Percentiles rank a stretch among this genome's conserved stretches.
Conservation (phyloP, 495 filamentous ascomycete species). For the Neurospora africana region DNA sequence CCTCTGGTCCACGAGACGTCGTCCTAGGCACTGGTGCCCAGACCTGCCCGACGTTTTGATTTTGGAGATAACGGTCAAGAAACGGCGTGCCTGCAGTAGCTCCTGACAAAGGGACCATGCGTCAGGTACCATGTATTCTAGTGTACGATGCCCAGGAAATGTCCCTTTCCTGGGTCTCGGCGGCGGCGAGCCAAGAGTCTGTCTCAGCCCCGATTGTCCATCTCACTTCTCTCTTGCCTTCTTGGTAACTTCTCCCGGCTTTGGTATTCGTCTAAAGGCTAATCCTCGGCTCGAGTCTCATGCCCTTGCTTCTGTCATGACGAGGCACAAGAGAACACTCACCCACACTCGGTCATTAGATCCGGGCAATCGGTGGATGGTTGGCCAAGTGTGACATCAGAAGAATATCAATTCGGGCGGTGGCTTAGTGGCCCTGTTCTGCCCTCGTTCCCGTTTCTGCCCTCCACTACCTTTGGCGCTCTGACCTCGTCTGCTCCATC, state of each 20-base stretch:
- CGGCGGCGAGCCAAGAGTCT: not conserved
- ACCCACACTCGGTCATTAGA: not conserved
- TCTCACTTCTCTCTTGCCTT: not conserved
- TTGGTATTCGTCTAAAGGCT: not conserved
- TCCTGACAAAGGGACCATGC: not conserved
- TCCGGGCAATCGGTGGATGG: not conserved
- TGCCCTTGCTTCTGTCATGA: not conserved
- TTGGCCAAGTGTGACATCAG: not conserved
- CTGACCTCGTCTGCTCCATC: too few relatives aligned
- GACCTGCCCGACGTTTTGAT: not conserved
- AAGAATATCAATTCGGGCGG: not conserved
- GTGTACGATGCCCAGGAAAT: not conserved
- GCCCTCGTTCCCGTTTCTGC: not conserved
- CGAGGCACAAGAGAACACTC: not conserved
- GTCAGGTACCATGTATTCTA: too few relatives aligned
- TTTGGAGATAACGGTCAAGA: not conserved
- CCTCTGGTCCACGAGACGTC: not conserved
- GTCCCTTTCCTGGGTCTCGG: not conserved
- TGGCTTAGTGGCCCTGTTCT: not conserved
- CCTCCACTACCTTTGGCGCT: not conserved
- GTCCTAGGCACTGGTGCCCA: not conserved
- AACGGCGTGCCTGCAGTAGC: not conserved
- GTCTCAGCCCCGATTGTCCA: too few relatives aligned
- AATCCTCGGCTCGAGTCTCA: not conserved
- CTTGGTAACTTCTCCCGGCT: not conserved